These are phyloP conservation scores for Pisolithus marmoratus DNA, from an alignment of 768 basidiomycete species.

Conservation along the genomic window DNA sequence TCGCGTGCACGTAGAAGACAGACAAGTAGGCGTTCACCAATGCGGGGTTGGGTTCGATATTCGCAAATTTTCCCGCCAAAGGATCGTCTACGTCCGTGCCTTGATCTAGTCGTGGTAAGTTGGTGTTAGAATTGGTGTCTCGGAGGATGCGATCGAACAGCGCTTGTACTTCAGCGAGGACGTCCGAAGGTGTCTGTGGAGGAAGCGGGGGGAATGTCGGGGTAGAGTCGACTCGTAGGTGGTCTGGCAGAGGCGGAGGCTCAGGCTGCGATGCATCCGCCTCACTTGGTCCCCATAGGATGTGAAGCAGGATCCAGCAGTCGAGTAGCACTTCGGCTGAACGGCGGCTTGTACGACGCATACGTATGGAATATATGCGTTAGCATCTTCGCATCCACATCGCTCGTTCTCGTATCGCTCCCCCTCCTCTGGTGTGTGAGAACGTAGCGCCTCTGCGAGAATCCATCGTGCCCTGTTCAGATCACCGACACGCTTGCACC, in stretches of 20 bases:
- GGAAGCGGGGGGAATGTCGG: slow-evolving; percentile 46
- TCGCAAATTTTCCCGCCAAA: slow-evolving; percentile 41
- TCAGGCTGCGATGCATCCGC: no score
- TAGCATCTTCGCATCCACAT: slow-evolving; percentile 65
- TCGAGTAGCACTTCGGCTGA: slow-evolving; percentile 47
- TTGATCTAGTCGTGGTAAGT: not conserved
- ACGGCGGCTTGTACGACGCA: slow-evolving; percentile 70
- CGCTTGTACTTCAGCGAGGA: slow-evolving; percentile 60
- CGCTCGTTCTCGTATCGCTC: slow-evolving; percentile 25
- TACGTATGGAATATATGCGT: slow-evolving; percentile 85
- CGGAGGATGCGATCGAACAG: slow-evolving; percentile 58
- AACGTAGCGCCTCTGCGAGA: slow-evolving; percentile 63
- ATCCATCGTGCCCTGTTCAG: slow-evolving; percentile 83
- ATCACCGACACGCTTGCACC: slow-evolving; percentile 84
- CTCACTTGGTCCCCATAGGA: not conserved
- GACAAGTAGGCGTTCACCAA: slow-evolving; percentile 80
- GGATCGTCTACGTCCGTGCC: not conserved
- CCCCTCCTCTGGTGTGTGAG: slow-evolving; percentile 14
- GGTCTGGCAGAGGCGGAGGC: not conserved
- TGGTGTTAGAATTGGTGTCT: slow-evolving; percentile 24
- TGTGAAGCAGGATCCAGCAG: slow-evolving; percentile 25
- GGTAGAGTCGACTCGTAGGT: slow-evolving; percentile 3
- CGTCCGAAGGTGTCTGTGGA: slow-evolving; percentile 68
- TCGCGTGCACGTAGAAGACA: slow-evolving; percentile 59
- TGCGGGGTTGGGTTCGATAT: slow-evolving; percentile 52